Evolutionary conservation across 805 yeast genomes (phyloP).

Genomic region (Saccharomycopsis sp.): DNA sequence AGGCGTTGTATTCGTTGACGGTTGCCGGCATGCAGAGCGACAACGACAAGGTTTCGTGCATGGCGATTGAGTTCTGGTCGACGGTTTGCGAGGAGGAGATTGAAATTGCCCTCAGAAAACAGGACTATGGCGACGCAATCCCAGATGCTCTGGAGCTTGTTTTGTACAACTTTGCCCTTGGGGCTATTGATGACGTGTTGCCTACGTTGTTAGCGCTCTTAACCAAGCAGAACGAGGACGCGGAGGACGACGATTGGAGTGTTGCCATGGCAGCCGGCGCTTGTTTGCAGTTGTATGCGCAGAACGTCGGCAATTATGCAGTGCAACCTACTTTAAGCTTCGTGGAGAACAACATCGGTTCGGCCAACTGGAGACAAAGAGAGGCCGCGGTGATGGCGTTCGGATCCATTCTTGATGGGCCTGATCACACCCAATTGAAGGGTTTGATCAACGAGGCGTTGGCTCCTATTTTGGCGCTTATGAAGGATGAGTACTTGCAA

Average conservation of each 20-base stretch:
- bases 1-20: slow-evolving; percentile 85
- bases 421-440: slow-evolving; percentile 65
- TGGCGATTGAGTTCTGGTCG: slow-evolving; percentile 99
- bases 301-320: slow-evolving; percentile 78
- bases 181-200: slow-evolving; percentile 76
- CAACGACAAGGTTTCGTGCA: slow-evolving; percentile 85
- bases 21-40: slow-evolving; percentile 83
- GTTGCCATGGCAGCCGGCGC: slow-evolving; percentile 99
- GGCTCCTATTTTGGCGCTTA: slow-evolving; percentile 66
- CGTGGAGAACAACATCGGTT: slow-evolving; percentile 66
- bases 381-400: slow-evolving; percentile 99
- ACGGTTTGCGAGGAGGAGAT: slow-evolving; percentile 99
- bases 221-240: slow-evolving; percentile 86
- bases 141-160: slow-evolving; percentile 35
- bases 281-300: slow-evolving; percentile 90
- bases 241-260: slow-evolving; percentile 95
- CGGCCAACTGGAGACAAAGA: slow-evolving; percentile 71
- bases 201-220: slow-evolving; percentile 78
- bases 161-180: slow-evolving; percentile 75
- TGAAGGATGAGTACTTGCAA: slow-evolving; percentile 69
- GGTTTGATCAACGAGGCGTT: slow-evolving; percentile 74
- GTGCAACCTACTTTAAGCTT: slow-evolving; percentile 79
- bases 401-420: slow-evolving; percentile 95
- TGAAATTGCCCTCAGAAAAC: slow-evolving; percentile 64
- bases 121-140: slow-evolving; percentile 48